Evolutionary conservation across 352 stramenopile genomes (phyloP).

Genomic region (Phytophthora agathidicida): DNA sequence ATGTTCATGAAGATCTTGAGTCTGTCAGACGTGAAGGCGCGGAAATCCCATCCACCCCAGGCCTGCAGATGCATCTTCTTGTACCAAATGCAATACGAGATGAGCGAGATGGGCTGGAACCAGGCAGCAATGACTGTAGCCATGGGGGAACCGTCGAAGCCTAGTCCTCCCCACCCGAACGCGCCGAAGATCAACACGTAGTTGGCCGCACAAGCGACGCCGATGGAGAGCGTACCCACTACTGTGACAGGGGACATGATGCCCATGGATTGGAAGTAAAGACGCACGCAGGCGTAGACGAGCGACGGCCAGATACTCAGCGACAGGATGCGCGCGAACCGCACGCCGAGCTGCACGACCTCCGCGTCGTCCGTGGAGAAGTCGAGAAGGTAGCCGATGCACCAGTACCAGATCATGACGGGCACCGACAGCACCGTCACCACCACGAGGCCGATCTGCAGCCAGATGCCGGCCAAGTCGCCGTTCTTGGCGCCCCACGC

Average conservation of each 20-base stretch:
- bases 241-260: conserved; percentile 79
- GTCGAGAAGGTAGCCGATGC: conserved; percentile 58
- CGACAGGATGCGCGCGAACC: conserved; percentile 79
- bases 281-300: conserved; percentile 74
- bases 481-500: conserved; percentile 76
- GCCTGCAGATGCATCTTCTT: conserved; percentile 75
- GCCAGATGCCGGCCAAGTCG: conserved; percentile 68
- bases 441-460: conserved; percentile 71
- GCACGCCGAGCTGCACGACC: conserved; percentile 67
- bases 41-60: conserved; percentile 72
- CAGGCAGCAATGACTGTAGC: conserved; percentile 79
- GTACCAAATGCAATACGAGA: conserved; percentile 78
- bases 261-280: conserved; percentile 88
- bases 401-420: conserved; percentile 74
- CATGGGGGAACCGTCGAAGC: conserved; percentile 80
- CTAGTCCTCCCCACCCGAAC: conserved; percentile 61
- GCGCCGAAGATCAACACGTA: conserved; percentile 67
- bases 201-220: conserved; percentile 65
- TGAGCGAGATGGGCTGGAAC: conserved; percentile 81
- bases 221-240: conserved; percentile 71
- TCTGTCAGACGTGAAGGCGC: conserved; percentile 62
- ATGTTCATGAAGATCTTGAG: conserved; percentile 73
- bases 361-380: conserved; percentile 67
- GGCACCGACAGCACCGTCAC: conserved; percentile 52
- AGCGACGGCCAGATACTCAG: conserved; percentile 83